These are phyloP conservation scores for Candida glucosophila DNA, from an alignment of 1,139 yeast genomes.

Conservation along the genomic window DNA sequence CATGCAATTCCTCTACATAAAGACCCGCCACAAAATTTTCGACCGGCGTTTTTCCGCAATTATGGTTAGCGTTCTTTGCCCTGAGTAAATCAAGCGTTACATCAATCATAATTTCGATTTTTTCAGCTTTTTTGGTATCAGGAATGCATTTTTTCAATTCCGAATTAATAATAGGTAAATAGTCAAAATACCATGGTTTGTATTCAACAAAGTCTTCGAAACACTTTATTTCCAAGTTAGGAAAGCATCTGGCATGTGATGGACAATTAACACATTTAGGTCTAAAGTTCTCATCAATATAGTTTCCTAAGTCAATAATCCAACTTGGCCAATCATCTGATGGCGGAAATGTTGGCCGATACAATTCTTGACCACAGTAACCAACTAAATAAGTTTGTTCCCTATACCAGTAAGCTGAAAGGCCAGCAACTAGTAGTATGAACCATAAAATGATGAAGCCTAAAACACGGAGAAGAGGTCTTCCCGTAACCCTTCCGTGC, in stretches of 20 bases:
- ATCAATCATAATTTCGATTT: conserved; percentile 57
- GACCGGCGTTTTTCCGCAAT: conserved; percentile 46
- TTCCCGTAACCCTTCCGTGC: not conserved
- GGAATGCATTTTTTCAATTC: conserved; percentile 52
- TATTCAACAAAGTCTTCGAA: conserved; percentile 55
- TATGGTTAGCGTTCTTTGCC: conserved; percentile 56
- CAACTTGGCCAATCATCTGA: conserved; percentile 10
- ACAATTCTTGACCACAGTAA: conserved; percentile 56
- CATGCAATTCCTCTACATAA: conserved; percentile 45
- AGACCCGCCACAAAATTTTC: conserved; percentile 45
- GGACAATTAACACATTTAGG: conserved; percentile 80
- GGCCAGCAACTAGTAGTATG: conserved; percentile 15
- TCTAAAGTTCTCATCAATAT: conserved; percentile 29
- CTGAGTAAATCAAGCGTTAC: conserved; percentile 63
- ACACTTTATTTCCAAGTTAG: conserved; percentile 52
- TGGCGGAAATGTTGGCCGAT: conserved; percentile 24
- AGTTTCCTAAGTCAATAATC: conserved; percentile 17
- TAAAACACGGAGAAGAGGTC: conserved; percentile 5
- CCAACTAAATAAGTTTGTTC: conserved; percentile 55
- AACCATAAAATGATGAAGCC: conserved; percentile 20
- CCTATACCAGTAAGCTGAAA: conserved; percentile 50
- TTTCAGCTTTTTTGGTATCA: conserved; percentile 65
- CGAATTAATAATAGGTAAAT: conserved; percentile 51
- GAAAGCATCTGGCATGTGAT: conserved; percentile 66
- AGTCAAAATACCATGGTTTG: conserved; percentile 45